Percentiles rank a stretch among this genome's conserved stretches.
Evolutionary conservation across 2,329 filamentous ascomycete species (phyloP).

Genomic region (Aspergillus candidus): DNA sequence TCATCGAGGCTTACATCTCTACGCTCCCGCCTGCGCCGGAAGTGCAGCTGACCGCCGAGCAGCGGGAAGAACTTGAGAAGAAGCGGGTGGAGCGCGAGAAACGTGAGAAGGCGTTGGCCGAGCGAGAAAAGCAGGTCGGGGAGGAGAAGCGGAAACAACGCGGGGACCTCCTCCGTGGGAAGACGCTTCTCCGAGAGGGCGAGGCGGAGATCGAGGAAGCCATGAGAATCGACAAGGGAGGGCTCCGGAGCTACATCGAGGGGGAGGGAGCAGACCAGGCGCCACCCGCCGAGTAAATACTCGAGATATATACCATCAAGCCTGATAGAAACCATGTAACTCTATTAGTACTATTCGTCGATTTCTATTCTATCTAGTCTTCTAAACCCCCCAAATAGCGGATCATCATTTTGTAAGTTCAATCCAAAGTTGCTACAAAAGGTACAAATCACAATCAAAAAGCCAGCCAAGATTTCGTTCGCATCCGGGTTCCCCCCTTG

Average conservation of each 20-base stretch:
- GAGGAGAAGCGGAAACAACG: conserved; percentile 39
- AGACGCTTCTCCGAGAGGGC: conserved; percentile 38
- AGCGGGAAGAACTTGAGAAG: conserved; percentile 32
- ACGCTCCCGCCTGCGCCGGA: conserved; percentile 37
- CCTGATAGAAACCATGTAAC: no score
- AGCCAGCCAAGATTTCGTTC: neutral
- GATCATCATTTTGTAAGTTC: no score
- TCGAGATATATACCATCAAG: conserved; percentile 3
- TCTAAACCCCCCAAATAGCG: no score
- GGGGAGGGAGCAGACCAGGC: conserved; percentile 14
- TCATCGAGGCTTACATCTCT: conserved; percentile 41
- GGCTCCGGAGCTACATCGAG: conserved; percentile 38
- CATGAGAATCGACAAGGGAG: conserved; percentile 38
- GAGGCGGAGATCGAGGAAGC: conserved; percentile 41
- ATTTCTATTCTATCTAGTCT: no score
- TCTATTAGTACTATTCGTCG: no score
- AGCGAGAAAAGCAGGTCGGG: conserved; percentile 39
- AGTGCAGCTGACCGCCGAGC: conserved; percentile 31
- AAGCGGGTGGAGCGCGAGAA: conserved; percentile 37
- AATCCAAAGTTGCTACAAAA: no score
- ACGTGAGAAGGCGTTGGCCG: conserved; percentile 39
- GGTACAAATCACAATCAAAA: no score
- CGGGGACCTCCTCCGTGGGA: conserved; percentile 36
- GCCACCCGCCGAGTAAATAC: neutral
- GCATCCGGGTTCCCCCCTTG: neutral